phyloP scores from a whole-genome alignment of 345 rosid genomes.

The Rhodamnia argentea region DNA sequence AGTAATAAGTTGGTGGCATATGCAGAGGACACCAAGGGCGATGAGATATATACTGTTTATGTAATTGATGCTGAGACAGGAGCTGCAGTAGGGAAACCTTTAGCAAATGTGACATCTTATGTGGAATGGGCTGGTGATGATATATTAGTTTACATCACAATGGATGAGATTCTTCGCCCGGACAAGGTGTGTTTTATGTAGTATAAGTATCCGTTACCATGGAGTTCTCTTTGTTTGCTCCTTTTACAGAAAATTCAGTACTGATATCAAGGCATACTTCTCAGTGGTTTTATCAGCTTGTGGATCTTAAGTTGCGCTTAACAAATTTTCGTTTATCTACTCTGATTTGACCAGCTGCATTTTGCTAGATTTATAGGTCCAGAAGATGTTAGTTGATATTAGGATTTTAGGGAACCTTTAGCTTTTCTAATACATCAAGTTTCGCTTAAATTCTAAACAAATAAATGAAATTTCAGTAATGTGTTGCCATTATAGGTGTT shows the following conservation, averaged over 20 bases:
- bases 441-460: not conserved
- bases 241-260: not conserved
- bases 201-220: not conserved
- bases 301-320: no score
- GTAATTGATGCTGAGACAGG: slow-evolving; percentile 58
- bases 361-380: not conserved
- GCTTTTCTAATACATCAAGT: not conserved
- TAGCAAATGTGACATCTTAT: slow-evolving; percentile 38
- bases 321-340: not conserved
- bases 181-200: slow-evolving; percentile 49
- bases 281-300: not conserved
- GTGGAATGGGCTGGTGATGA: slow-evolving; percentile 83
- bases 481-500: not conserved
- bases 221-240: not conserved
- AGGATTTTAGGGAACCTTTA: not conserved
- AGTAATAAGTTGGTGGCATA: slow-evolving; percentile 70
- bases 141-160: slow-evolving; percentile 62
- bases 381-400: not conserved
- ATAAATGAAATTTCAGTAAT: not conserved
- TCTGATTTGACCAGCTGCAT: not conserved
- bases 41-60: slow-evolving; percentile 58
- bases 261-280: not conserved
- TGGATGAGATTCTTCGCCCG: slow-evolving; percentile 81
- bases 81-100: slow-evolving; percentile 37
- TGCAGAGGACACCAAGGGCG: slow-evolving; percentile 83